Evolutionary conservation across 2,329 filamentous ascomycete genomes (phyloP), one percentile per base, ranked within the genome.

Genomic region (Coleophoma cylindrospora): DNA sequence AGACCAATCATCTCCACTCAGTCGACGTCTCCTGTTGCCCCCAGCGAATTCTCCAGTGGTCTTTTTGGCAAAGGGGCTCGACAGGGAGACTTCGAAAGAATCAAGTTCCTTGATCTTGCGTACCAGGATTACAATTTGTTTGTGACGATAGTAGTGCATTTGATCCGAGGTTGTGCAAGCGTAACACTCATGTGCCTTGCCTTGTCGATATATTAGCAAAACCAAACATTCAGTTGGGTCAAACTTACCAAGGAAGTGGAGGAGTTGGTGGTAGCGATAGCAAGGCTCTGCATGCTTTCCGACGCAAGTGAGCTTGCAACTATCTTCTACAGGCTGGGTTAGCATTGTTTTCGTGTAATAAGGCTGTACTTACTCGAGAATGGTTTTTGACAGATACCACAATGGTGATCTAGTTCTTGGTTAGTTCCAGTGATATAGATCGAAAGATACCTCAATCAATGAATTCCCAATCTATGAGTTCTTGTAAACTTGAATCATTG

Each of bases 281-380:
- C 64, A 66, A 36, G 64, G 64, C 47, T 66, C 64, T 15, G 64
- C 62, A 50, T 66, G 64, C 41, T 61, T 61, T 10, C 63, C 62
- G 43, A 66, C 54, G 34, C 64, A 66, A 13, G 57, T 55, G 4
- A 57, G 57, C 27, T 63, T 64, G 3, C 62, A 61, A 36, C 62
- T 50, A 36, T 57, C 47, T 55, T 64, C 63, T 65, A 41, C 17
- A 37, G 32, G 40, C 13, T 15, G 12, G 17, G 48, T 54, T 14
- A 57, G 43, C 14, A 34, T 34, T 19, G 32, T 19, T 34, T 7
- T 27, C 27, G 27, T 27, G 27, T 6, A 27, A 38, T 12, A 38
- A 17, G 36, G 15, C 36, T 38, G 36, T 32, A 49, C 50, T 50
- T 56, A 64, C 62, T 64, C 34, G 61, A 55, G n/a, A 64, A 54